phyloP scores from a whole-genome alignment of 2,329 filamentous ascomycete species.

The Neoscytalidium dimidiatum region DNA sequence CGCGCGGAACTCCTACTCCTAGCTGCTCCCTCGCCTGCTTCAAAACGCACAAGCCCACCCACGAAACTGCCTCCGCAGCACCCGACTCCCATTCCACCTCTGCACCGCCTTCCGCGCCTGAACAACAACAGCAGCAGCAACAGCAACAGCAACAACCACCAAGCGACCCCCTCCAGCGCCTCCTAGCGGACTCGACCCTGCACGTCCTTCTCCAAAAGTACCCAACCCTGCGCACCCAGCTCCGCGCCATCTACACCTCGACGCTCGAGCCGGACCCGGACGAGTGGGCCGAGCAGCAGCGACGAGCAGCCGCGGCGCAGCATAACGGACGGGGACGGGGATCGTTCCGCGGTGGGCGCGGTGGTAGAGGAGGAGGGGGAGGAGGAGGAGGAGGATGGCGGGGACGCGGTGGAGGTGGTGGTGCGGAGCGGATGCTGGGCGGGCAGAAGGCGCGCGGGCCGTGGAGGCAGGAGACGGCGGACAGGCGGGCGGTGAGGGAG shows the following conservation, averaged over 20 bases:
- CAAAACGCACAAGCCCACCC: conserved; percentile 15
- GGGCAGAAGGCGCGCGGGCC: not conserved
- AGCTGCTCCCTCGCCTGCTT: conserved; percentile 19
- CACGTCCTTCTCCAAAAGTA: not conserved
- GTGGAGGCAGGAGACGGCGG: conserved; percentile 15
- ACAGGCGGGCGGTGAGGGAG: not conserved
- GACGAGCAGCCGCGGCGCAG: not conserved
- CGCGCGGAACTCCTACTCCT: not conserved
- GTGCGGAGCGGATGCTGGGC: not conserved
- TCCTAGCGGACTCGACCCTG: not conserved
- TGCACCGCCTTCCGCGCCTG: not conserved
- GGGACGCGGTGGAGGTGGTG: not conserved
- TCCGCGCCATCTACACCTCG: conserved; percentile 15
- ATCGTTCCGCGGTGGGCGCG: not conserved
- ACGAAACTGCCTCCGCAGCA: not conserved
- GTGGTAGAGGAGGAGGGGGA: not conserved
- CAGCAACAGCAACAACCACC: not conserved
- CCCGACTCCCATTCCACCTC: not conserved
- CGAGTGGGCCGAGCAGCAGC: not conserved
- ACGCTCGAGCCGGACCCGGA: conserved; percentile 1
- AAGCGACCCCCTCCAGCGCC: not conserved
- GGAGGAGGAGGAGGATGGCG: not conserved
- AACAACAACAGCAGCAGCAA: not conserved
- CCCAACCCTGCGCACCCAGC: conserved; percentile 2
- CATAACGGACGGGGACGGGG: not conserved